These are phyloP conservation scores for Lipomyces starkeyi DNA, from an alignment of 805 yeast species.

Conservation along the genomic window DNA sequence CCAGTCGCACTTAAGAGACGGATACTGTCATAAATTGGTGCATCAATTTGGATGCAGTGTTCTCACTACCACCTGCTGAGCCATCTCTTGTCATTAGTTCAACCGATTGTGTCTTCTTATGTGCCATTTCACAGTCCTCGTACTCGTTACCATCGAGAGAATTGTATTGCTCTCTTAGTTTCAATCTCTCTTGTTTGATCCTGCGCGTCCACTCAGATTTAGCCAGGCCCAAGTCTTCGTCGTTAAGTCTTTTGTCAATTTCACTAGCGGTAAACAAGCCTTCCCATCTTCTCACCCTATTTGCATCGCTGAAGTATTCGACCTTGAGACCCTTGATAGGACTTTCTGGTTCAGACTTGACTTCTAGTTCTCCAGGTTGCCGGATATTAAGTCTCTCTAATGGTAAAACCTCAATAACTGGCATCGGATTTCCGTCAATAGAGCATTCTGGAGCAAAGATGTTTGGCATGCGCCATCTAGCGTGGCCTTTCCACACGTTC, in stretches of 20 bases:
- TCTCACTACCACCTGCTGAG: background rate
- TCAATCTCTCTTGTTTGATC: background rate
- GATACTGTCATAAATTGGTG: background rate
- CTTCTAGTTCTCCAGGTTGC: constrained; percentile 4
- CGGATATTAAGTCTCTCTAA: constrained; percentile 12
- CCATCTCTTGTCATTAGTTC: background rate
- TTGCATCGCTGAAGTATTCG: constrained; percentile 10
- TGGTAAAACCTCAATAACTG: constrained; percentile 6
- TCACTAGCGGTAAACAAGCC: constrained; percentile 11
- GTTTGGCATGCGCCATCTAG: constrained; percentile 10
- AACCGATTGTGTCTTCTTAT: background rate
- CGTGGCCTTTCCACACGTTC: constrained; percentile 15
- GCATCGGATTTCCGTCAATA: no score
- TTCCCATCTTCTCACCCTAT: background rate
- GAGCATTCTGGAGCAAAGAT: constrained; percentile 5
- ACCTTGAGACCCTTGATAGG: constrained; percentile 9
- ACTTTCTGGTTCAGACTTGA: background rate
- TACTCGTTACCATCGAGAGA: background rate
- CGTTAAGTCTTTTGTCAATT: constrained; percentile 3
- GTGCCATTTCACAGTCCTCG: background rate
- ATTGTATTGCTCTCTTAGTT: constrained; percentile 3
- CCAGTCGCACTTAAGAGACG: background rate
- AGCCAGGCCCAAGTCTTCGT: constrained; percentile 6
- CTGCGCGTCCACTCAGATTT: constrained; percentile 1
- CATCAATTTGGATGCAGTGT: background rate